Percentiles rank a stretch among this genome's conserved stretches.
Conservation (phyloP, 2,329 filamentous ascomycete species). For the Microsporum ferrugineum region DNA sequence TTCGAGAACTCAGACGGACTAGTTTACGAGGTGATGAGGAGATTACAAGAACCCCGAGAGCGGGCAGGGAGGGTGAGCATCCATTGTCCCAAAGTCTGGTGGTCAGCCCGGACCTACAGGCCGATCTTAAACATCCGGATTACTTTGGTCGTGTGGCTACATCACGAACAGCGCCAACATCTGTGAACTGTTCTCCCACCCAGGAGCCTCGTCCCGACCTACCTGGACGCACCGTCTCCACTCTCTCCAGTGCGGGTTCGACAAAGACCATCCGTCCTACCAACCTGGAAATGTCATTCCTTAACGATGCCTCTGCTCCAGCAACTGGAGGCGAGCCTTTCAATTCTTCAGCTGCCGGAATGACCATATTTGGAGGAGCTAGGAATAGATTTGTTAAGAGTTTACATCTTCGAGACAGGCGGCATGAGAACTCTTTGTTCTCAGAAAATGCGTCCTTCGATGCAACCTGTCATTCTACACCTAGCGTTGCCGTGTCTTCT, state of each 20-base stretch:
- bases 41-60: constrained; percentile 37
- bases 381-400: constrained; percentile 27
- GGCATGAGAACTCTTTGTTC: constrained; percentile 24
- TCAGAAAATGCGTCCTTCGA: constrained; percentile 27
- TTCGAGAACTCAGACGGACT: constrained; percentile 37
- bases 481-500: constrained; percentile 35
- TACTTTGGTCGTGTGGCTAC: constrained; percentile 25
- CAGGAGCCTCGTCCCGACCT: constrained; percentile 27
- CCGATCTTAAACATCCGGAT: constrained; percentile 17
- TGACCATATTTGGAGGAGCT: constrained; percentile 31
- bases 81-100: constrained; percentile 64
- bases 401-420: constrained; percentile 29
- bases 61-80: constrained; percentile 50
- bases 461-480: constrained; percentile 29
- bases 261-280: constrained; percentile 34
- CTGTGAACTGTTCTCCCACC: constrained; percentile 15
- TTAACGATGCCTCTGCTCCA: neutral
- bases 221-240: constrained; percentile 32
- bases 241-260: constrained; percentile 37
- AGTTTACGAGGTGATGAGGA: constrained; percentile 51
- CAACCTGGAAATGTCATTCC: constrained; percentile 17
- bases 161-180: constrained; percentile 6
- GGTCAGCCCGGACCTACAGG: constrained; percentile 50
- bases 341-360: constrained; percentile 25
- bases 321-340: constrained; percentile 18